These are phyloP conservation scores for Schoenoplectus tabernaemontani DNA, from an alignment of 202 grass and related monocot species.

Conservation along the genomic window DNA sequence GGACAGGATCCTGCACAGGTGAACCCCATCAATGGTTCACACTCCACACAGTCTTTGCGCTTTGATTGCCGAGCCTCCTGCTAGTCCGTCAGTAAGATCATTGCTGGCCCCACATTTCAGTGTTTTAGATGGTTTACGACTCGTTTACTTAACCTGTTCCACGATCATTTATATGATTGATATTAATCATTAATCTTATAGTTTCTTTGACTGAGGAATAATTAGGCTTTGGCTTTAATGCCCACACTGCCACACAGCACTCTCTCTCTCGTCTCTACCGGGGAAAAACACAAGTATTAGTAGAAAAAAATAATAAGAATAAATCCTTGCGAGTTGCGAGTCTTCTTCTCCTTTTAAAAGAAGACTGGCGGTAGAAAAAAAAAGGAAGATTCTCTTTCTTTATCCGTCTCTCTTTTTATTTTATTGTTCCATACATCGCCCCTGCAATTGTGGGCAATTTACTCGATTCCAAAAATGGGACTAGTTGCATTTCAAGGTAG, in stretches of 20 bases:
- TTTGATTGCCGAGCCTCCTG: not conserved
- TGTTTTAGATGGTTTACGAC: not conserved
- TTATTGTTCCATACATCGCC: not conserved
- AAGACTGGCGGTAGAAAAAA: conserved; percentile 15
- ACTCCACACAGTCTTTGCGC: not conserved
- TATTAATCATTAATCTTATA: conserved; percentile 8
- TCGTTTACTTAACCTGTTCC: not conserved
- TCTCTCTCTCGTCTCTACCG: conserved; percentile 7
- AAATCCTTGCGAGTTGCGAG: conserved; percentile 8
- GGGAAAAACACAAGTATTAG: not conserved
- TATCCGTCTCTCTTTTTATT: not conserved
- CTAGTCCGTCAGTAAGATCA: not conserved
- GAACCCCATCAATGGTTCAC: not conserved
- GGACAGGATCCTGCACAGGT: not conserved
- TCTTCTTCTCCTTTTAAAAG: not conserved
- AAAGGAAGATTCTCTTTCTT: conserved; percentile 4
- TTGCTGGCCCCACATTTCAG: not conserved
- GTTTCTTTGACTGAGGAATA: conserved; percentile 17
- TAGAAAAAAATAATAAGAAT: conserved; percentile 4
- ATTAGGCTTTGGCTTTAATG: conserved; percentile 34
- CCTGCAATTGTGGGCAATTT: conserved; percentile 12
- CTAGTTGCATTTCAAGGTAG: conserved; percentile 5
- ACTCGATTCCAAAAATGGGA: conserved; percentile 3
- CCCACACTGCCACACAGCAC: not conserved
- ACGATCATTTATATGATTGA: not conserved